Evolutionary conservation across 768 basidiomycete genomes (phyloP).

Genomic region (Exidia glandulosa): DNA sequence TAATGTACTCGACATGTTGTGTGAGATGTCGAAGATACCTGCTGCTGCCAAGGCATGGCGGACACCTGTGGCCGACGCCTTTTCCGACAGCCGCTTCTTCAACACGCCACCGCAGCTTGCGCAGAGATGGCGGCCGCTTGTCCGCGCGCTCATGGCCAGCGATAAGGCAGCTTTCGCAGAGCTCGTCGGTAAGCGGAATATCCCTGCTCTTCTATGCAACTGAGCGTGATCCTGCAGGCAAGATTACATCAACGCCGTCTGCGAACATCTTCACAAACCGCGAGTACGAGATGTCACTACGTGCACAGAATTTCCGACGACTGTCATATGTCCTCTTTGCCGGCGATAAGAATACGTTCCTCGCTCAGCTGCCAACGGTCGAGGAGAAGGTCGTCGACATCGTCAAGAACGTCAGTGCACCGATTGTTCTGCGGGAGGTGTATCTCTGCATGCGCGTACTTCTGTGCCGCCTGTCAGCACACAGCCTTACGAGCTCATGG

Average conservation of each 20-base stretch:
- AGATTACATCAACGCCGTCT: constrained; percentile 71
- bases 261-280: constrained; percentile 94
- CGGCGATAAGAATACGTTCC: constrained; percentile 84
- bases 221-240: no score
- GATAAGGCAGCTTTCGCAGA: constrained; percentile 84
- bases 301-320: constrained; percentile 78
- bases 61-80: constrained; percentile 61
- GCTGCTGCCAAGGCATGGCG: constrained; percentile 79
- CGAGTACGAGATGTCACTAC: constrained; percentile 84
- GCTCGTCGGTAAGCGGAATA: constrained; percentile 62
- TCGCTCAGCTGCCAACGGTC: constrained; percentile 83
- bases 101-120: constrained; percentile 50
- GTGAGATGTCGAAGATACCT: constrained; percentile 70
- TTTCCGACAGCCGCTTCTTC: constrained; percentile 84
- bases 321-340: constrained; percentile 79
- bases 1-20: constrained; percentile 52
- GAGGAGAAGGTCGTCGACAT: constrained; percentile 96
- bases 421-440: constrained; percentile 79
- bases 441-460: constrained; percentile 89
- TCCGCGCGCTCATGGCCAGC: constrained; percentile 69
- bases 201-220: not conserved
- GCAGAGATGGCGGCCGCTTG: constrained; percentile 60
- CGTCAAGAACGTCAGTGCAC: constrained; percentile 63
- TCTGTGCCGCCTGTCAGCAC: constrained; percentile 79
- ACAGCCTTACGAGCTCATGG: constrained; percentile 94